phyloP scores from a whole-genome alignment of 768 basidiomycete species.

The Auriculariales sp. region DNA sequence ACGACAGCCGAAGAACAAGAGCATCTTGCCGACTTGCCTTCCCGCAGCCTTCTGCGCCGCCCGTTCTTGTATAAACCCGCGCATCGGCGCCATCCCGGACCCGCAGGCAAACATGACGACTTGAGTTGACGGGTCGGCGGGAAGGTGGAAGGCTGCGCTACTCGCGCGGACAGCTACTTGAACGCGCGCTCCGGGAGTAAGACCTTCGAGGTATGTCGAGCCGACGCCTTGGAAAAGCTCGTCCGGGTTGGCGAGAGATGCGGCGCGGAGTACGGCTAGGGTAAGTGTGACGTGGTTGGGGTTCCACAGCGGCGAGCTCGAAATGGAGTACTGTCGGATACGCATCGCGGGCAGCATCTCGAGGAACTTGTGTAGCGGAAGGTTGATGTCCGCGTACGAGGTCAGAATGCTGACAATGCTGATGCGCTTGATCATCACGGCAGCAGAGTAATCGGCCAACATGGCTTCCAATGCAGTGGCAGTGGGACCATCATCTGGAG shows the following conservation, averaged over 20 bases:
- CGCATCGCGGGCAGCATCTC: slow-evolving; percentile 31
- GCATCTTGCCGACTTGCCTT: slow-evolving; percentile 23
- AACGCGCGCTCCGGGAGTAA: slow-evolving; percentile 25
- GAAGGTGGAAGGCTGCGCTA: slow-evolving; percentile 27
- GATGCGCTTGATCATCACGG: slow-evolving; percentile 21
- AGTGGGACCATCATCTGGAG: slow-evolving; percentile 8
- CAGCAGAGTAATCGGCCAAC: slow-evolving; percentile 16
- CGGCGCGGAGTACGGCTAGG: slow-evolving; percentile 27
- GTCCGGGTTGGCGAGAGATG: slow-evolving; percentile 19
- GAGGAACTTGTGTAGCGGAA: slow-evolving; percentile 24
- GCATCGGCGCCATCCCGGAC: slow-evolving; percentile 33
- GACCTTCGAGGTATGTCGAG: slow-evolving; percentile 27
- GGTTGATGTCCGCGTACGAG: slow-evolving; percentile 19
- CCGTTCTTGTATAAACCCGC: slow-evolving; percentile 36
- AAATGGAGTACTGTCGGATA: slow-evolving; percentile 35
- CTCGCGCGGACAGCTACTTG: slow-evolving; percentile 28
- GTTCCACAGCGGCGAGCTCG: slow-evolving; percentile 32
- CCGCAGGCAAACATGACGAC: slow-evolving; percentile 33
- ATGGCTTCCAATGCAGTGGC: slow-evolving; percentile 17
- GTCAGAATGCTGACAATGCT: slow-evolving; percentile 31
- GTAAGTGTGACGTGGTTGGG: slow-evolving; percentile 27
- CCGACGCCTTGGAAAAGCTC: slow-evolving; percentile 30
- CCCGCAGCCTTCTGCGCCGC: slow-evolving; percentile 29
- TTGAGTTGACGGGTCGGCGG: slow-evolving; percentile 22
- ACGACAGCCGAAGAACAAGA: slow-evolving; percentile 35